Evolutionary conservation across 1,139 yeast genomes (phyloP), one percentile per base, ranked within the genome.

Genomic region (Zygosaccharomyces pseudobailii): DNA sequence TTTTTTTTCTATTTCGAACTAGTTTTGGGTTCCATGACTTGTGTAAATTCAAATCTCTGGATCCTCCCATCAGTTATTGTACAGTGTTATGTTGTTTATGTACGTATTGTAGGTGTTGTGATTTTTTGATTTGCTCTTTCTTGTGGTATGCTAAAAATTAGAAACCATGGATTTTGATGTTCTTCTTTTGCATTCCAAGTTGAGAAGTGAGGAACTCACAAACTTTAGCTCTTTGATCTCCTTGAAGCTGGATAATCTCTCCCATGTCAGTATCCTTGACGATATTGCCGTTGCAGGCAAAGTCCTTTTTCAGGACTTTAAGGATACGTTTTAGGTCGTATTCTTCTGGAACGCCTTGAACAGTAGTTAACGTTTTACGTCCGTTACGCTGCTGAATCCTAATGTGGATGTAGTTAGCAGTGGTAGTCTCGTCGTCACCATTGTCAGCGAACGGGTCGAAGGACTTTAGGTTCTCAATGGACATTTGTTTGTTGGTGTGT

Each of bases 381-480:
- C 98, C 98, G 78, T 92, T 92, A 80, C 98, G 94, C 77, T 92
- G 98, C 75, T 92, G 98, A 70, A 94, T 90, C 80, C 98, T 95
- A 71, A 92, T 89, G 74, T 90, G 98, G 71, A 92, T 87, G 75
- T 89, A 88, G 76, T 87, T 89, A 55, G 95, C 84, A 67, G 95
- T 86, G 75, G 90, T 94, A 63, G 95, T 87, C 72, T 90, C 97
- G 75, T 94, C 95, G 82, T 92, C 97, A 79, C 97, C 97, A 74
- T 97, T 90, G 74, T 92, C 98, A 83, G 97, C 97, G 84, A 92
- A 92, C 61, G 98, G 98, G 76, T 92, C 96, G 80, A 90, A 90
- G 63, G 96, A 84, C 80, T 86, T 90, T 75, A 92, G 82, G 82
- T 90, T 90, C 79, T 90, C 95, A 82, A 90, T 87, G 76, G 96